Base-by-base conservation (phyloP, 2,329 filamentous ascomycete species). In the Cladophialophora psammophila region DNA sequence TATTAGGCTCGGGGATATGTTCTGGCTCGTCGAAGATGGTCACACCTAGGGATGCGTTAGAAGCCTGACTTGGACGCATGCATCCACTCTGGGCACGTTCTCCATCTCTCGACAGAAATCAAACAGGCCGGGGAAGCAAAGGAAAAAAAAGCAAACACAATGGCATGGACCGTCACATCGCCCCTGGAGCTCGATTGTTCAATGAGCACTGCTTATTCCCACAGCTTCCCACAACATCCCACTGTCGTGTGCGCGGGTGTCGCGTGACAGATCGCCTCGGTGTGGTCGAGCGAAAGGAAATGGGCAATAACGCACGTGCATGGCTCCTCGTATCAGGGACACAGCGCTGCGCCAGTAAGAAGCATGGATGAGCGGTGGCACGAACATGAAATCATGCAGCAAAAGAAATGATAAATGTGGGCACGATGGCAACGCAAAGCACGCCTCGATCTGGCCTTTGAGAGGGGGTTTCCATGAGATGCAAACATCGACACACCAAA, bases 1-100 rank as follows among this genome's bases (percentile, higher is more conserved):
- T 53, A 31, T 36, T 61, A 13, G 66, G 66, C 42, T 73, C 68
- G 42, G 59, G 59, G 45, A 72, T 72, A 53, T 70, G 64, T 60
- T 75, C 72, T 18, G 73, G 73, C 60, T 74, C 72, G 36, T 72
- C 72, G 48, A 69, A 71, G 31, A 75, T 73, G 40, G 69, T 72
- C 54, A 75, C 72, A 57, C 67, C 73, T 75, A 63, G 50, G 31
- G 59, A 45, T 56, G 52, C 32, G 18, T 34, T 34, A 61, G 45
- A 50, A 10, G 42, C 35, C 40, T 52, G 45, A 40, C 13, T 58
- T 13, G 13, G 15, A 38, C 38, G 10, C 42, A 36, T 36, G 26
- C 26, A 26, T 26, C 26, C 58, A 15, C 36, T 20, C 35, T 50
- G 18, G 45, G 20, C 31, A 52, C 5, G 15, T 20, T 9, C n/a